A percentile compares a stretch with the other conserved stretches of the same genome.
Conservation (phyloP, 2,329 filamentous ascomycete genomes). For the Venturia nashicola region DNA sequence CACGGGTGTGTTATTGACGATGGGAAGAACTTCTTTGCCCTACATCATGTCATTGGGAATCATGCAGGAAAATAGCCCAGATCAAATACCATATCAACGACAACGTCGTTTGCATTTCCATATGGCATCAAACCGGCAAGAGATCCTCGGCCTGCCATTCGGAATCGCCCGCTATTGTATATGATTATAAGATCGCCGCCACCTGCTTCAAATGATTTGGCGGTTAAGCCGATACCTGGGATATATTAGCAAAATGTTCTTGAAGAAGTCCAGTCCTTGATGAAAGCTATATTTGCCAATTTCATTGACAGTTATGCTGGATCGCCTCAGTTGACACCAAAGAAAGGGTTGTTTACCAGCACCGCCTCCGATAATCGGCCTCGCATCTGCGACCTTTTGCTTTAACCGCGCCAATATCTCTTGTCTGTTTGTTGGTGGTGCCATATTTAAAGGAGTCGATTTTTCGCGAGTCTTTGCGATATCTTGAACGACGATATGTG, state of each 20-base stretch:
- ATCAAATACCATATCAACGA: constrained; percentile 49
- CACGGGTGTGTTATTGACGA: constrained; percentile 52
- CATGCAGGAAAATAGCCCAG: not conserved
- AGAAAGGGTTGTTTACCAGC: constrained; percentile 31
- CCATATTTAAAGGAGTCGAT: constrained; percentile 30
- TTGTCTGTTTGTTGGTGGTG: constrained; percentile 43
- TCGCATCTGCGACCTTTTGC: constrained; percentile 40
- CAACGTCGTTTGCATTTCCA: constrained; percentile 57
- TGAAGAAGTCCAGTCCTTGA: not conserved
- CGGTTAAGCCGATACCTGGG: constrained; percentile 52
- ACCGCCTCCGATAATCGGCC: constrained; percentile 55
- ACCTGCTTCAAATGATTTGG: constrained; percentile 57
- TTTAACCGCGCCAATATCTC: constrained; percentile 45
- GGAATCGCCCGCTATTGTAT: constrained; percentile 60
- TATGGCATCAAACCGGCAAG: constrained; percentile 61
- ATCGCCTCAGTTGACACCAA: not conserved
- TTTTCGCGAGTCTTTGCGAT: not conserved
- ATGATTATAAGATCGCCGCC: constrained; percentile 59
- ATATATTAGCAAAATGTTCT: constrained; percentile 14
- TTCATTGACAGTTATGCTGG: not conserved
- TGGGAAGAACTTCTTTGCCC: constrained; percentile 53
- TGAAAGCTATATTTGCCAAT: not conserved
- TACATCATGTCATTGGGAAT: constrained; percentile 15
- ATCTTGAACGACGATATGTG: no score
- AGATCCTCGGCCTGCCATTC: constrained; percentile 60